phyloP scores from a whole-genome alignment of 2,329 filamentous ascomycete species.

The Pseudocercospora musae region DNA sequence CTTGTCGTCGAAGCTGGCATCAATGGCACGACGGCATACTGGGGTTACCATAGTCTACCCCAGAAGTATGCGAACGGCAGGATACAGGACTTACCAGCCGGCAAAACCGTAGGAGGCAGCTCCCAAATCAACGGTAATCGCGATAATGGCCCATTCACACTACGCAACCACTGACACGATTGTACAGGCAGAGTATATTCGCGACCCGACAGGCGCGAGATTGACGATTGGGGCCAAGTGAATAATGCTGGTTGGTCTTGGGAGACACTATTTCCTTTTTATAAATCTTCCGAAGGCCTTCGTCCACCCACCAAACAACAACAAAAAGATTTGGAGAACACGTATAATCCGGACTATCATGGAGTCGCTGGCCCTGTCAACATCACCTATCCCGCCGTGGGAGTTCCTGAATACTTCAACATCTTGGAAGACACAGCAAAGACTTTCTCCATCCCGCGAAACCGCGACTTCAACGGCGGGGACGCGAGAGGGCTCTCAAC shows the following conservation, averaged over 20 bases:
- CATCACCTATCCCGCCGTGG: slow-evolving; percentile 14
- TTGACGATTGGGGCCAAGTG: slow-evolving; percentile 16
- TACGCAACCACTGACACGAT: neutral
- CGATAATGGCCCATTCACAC: neutral
- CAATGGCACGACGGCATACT: slow-evolving; percentile 5
- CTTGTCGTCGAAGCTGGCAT: slow-evolving; percentile 24
- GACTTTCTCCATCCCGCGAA: slow-evolving; percentile 38
- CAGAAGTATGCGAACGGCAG: slow-evolving; percentile 7
- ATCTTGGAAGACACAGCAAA: slow-evolving; percentile 39
- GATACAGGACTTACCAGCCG: slow-evolving; percentile 13
- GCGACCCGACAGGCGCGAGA: slow-evolving; percentile 10
- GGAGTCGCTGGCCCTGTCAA: slow-evolving; percentile 15
- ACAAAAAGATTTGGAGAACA: neutral
- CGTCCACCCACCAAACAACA: slow-evolving; percentile 4
- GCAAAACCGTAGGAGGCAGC: slow-evolving; percentile 14
- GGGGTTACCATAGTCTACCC: slow-evolving; percentile 6
- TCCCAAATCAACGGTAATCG: slow-evolving; percentile 15
- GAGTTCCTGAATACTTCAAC: slow-evolving; percentile 7
- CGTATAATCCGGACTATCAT: slow-evolving; percentile 12
- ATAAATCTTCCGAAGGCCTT: slow-evolving; percentile 12
- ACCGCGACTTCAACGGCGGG: slow-evolving; percentile 45
- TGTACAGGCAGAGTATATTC: slow-evolving; percentile 16
- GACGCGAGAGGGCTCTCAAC: slow-evolving; percentile 43
- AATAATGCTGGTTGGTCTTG: slow-evolving; percentile 17
- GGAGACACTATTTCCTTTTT: slow-evolving; percentile 13